Evolutionary conservation across 345 rosid species (phyloP).

Genomic region (Eucalyptus tenuipes): DNA sequence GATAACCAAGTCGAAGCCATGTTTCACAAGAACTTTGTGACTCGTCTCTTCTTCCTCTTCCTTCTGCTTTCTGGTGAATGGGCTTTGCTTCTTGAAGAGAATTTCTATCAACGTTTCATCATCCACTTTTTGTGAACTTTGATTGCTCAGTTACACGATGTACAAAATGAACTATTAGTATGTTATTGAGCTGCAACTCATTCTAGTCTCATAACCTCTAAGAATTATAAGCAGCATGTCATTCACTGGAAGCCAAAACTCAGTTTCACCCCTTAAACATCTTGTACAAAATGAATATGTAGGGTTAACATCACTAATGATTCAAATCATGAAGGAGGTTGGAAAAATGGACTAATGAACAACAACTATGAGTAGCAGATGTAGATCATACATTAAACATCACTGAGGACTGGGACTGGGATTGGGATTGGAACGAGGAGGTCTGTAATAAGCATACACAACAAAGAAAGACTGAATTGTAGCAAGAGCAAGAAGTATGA

Average conservation of each 20-base stretch:
- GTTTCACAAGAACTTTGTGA: too few relatives aligned
- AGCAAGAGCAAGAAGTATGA: slow-evolving; percentile 45
- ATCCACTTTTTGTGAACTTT: neutral
- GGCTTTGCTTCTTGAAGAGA: neutral
- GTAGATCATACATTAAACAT: neutral
- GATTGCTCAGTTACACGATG: neutral
- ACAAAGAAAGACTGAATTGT: slow-evolving; percentile 43
- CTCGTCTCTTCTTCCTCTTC: too few relatives aligned
- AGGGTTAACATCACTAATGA: neutral
- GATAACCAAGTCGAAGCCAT: too few relatives aligned
- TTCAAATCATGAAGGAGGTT: neutral
- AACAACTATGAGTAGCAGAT: neutral
- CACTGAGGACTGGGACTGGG: neutral
- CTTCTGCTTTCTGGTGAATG: neutral
- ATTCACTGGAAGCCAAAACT: neutral
- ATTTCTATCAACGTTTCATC: neutral
- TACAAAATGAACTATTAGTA: neutral
- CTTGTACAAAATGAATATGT: neutral
- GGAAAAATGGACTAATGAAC: neutral
- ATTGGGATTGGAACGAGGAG: too few relatives aligned
- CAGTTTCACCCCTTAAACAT: neutral
- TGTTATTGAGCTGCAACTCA: neutral
- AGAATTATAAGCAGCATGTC: neutral
- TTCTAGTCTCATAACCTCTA: neutral
- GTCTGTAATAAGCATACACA: neutral